Conservation (phyloP, 169 alveolate species). For the Cystoisospora suis region DNA sequence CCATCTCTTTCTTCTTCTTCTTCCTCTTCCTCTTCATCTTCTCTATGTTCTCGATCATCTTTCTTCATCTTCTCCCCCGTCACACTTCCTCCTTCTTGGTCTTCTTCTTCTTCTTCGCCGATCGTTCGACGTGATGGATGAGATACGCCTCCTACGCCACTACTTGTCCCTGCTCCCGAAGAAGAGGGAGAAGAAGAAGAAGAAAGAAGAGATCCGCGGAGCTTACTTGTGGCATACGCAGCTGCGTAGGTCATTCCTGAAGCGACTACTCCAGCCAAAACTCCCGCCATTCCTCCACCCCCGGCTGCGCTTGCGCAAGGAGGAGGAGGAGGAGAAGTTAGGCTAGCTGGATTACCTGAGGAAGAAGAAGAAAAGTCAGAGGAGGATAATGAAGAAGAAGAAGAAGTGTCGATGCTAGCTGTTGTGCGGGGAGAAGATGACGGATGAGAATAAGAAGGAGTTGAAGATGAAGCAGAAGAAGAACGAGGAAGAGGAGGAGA, state of each 20-base stretch:
- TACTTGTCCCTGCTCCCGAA: neutral
- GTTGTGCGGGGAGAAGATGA: neutral
- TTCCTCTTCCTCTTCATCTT: too few relatives aligned
- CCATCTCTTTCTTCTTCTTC: too few relatives aligned
- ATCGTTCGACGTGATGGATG: too few relatives aligned
- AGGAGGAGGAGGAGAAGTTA: too few relatives aligned
- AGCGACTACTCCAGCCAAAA: conserved; percentile 42
- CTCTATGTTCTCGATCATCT: too few relatives aligned
- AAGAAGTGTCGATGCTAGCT: too few relatives aligned
- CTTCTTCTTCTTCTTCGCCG: too few relatives aligned
- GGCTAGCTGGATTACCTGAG: too few relatives aligned
- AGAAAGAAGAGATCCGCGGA: neutral
- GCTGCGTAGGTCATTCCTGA: conserved; percentile 39
- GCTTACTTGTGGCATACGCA: conserved; percentile 36
- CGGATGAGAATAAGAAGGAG: neutral
- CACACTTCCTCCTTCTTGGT: neutral
- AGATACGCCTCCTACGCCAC: neutral
- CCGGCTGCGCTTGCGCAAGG: too few relatives aligned
- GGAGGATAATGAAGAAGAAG: too few relatives aligned
- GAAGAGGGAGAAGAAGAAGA: neutral
- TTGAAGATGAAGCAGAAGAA: neutral
- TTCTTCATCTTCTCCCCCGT: neutral
- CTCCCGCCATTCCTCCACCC: conserved; percentile 19
- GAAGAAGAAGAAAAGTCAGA: too few relatives aligned
- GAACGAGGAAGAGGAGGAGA: neutral